Conservation (phyloP, 352 stramenopile species). For the Peronosclerospora sorghi region DNA sequence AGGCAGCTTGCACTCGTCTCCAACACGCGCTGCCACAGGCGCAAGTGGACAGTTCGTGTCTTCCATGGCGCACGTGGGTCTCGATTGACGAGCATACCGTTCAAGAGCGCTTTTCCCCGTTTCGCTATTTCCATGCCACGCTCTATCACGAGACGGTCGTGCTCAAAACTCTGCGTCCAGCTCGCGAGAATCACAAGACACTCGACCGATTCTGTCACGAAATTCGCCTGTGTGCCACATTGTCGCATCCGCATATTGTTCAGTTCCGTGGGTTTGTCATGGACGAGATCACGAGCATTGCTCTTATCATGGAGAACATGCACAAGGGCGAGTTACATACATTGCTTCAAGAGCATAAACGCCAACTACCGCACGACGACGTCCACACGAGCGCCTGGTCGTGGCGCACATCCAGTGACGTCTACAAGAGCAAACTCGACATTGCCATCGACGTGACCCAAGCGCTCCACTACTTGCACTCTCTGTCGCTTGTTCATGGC, state of each 20-base stretch:
- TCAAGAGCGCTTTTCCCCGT: slow-evolving; percentile 8
- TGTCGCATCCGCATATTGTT: slow-evolving; percentile 13
- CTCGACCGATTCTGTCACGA: no score
- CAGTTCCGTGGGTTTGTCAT: slow-evolving; percentile 19
- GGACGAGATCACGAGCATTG: slow-evolving; percentile 6
- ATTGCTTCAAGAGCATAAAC: slow-evolving; percentile 26
- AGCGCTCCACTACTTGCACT: slow-evolving; percentile 38
- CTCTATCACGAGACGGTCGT: slow-evolving; percentile 11
- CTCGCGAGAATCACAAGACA: no score
- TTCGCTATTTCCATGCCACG: slow-evolving; percentile 19
- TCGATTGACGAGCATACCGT: background rate
- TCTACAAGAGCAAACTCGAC: background rate
- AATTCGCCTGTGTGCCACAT: no score
- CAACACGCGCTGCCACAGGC: no score
- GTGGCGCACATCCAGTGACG: no score
- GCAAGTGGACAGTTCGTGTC: no score
- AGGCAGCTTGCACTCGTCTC: no score
- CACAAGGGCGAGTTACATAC: slow-evolving; percentile 24
- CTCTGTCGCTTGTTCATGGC: slow-evolving; percentile 29
- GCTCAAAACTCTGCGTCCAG: slow-evolving; percentile 4
- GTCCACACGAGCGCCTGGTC: no score
- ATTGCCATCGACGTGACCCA: slow-evolving; percentile 30
- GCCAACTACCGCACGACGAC: slow-evolving; percentile 1
- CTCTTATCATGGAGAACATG: slow-evolving; percentile 34
- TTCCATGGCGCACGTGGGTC: slow-evolving; percentile 3